These are phyloP conservation scores for Speleostelium caveatum DNA, from an alignment of 78 protist species.

Conservation along the genomic window DNA sequence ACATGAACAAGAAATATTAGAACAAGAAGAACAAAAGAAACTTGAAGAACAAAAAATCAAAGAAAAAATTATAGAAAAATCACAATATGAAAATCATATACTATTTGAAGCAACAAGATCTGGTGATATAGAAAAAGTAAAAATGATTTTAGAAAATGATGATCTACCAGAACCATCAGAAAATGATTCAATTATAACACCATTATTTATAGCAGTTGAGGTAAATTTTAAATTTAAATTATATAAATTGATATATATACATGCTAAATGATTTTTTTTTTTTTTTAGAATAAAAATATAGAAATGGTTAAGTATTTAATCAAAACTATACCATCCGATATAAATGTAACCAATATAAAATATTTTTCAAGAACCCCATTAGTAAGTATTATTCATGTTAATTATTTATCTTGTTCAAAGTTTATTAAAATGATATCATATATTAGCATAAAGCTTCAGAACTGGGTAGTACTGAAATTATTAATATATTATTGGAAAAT, in stretches of 20 bases:
- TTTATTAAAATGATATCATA: not conserved
- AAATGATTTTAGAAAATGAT: not conserved
- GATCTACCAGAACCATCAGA: conserved; percentile 43
- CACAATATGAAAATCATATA: not conserved
- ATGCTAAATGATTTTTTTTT: no score
- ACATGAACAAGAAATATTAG: conserved; percentile 15
- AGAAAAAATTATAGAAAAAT: not conserved
- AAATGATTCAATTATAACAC: conserved; percentile 20
- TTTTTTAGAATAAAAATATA: conserved; percentile 26
- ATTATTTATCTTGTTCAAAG: conserved; percentile 1
- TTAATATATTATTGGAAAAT: not conserved
- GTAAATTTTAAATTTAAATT: no score
- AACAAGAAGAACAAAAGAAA: conserved; percentile 13
- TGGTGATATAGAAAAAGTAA: not conserved
- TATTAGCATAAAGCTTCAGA: conserved; percentile 23
- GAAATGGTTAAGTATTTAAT: conserved; percentile 21
- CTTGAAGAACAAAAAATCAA: not conserved
- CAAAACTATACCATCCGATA: conserved; percentile 24
- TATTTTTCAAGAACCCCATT: conserved; percentile 10
- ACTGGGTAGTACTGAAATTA: conserved; percentile 26
- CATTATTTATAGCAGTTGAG: conserved; percentile 52
- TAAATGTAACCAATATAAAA: conserved; percentile 16
- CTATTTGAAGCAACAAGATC: not conserved
- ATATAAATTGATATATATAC: no score
- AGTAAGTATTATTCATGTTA: not conserved